phyloP scores from a whole-genome alignment of 176 grass and related monocot genomes.

The Lolium perenne region DNA sequence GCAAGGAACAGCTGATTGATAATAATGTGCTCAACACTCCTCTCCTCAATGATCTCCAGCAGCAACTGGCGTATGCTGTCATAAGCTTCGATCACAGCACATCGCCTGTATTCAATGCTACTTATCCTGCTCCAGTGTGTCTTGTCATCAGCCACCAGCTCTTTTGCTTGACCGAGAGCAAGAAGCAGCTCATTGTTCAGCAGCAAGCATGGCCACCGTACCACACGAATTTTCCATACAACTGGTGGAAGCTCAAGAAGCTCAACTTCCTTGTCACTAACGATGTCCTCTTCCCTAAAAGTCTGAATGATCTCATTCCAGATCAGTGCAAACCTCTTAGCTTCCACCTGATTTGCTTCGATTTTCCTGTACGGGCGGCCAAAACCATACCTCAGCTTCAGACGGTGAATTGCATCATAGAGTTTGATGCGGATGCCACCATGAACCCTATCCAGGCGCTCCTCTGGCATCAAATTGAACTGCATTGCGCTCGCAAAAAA shows the following conservation, averaged over 20 bases:
- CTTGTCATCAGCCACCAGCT: constrained; percentile 66
- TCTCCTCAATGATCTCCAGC: constrained; percentile 65
- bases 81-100: constrained; percentile 89
- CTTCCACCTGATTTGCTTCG: constrained; percentile 75
- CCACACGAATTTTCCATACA: constrained; percentile 82
- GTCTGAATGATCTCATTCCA: constrained; percentile 95
- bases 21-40: constrained; percentile 67
- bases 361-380: constrained; percentile 90
- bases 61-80: constrained; percentile 76
- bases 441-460: constrained; percentile 49
- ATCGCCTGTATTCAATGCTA: constrained; percentile 83
- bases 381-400: constrained; percentile 91
- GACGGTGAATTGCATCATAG: constrained; percentile 71
- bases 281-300: constrained; percentile 94
- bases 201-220: constrained; percentile 92
- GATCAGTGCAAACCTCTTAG: constrained; percentile 88
- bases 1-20: constrained; percentile 63
- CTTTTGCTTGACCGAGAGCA: constrained; percentile 83
- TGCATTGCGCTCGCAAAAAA: constrained; percentile 99
- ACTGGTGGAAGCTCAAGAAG: constrained; percentile 88
- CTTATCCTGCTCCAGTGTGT: constrained; percentile 72
- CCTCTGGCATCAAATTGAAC: constrained; percentile 95
- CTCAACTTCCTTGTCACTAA: constrained; percentile 88
- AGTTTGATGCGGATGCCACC: constrained; percentile 65
- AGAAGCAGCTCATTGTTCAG: constrained; percentile 89